phyloP scores from a whole-genome alignment of 2,329 filamentous ascomycete genomes.

The Gnomoniopsis sp. region DNA sequence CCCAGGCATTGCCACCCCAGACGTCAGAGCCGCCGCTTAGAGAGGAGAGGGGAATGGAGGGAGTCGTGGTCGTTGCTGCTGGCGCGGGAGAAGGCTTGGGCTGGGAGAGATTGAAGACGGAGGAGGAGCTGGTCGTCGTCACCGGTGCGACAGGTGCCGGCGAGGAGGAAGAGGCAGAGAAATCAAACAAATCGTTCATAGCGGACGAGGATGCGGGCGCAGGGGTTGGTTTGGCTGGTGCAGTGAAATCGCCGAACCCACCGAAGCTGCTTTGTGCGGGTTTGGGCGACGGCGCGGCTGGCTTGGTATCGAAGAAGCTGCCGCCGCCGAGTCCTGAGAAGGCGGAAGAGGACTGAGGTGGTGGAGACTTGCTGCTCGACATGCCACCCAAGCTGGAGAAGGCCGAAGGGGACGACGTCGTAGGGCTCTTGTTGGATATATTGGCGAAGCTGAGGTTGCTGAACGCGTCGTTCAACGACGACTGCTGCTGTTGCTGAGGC shows the following conservation, averaged over 20 bases:
- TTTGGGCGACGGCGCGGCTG: constrained; percentile 40
- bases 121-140: constrained; percentile 45
- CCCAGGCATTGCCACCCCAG: constrained; percentile 88
- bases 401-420: constrained; percentile 18
- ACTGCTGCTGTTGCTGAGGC: constrained; percentile 40
- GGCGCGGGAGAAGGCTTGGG: constrained; percentile 40
- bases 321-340: constrained; percentile 64
- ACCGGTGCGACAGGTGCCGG: constrained; percentile 40
- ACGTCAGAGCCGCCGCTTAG: constrained; percentile 60
- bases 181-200: constrained; percentile 79
- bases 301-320: constrained; percentile 76
- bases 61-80: constrained; percentile 29
- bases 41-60: constrained; percentile 30
- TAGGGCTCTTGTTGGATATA: constrained; percentile 40
- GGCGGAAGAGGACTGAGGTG: constrained; percentile 35
- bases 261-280: constrained; percentile 57
- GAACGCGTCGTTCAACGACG: constrained; percentile 74
- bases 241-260: constrained; percentile 60
- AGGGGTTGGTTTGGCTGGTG: constrained; percentile 36
- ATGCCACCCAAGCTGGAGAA: constrained; percentile 22
- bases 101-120: constrained; percentile 79
- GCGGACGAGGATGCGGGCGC: constrained; percentile 49
- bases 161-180: constrained; percentile 51
- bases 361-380: constrained; percentile 31
- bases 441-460: constrained; percentile 46